Evolutionary conservation across 257 asterid genomes (phyloP).

Genomic region (Nicotiana paniculata): DNA sequence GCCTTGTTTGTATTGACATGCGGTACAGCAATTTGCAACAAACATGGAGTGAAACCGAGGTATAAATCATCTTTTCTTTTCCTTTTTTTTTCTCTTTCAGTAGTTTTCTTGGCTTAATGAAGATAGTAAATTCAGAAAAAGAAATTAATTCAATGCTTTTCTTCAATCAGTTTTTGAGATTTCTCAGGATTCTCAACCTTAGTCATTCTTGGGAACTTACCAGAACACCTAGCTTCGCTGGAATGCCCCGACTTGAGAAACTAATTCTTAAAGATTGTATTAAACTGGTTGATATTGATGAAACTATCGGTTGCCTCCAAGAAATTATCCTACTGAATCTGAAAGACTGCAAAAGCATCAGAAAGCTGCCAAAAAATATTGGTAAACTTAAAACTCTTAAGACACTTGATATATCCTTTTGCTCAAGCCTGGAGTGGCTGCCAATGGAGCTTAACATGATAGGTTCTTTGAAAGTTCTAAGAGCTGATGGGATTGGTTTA

Average conservation of each 20-base stretch:
- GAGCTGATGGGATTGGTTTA: constrained; percentile 8
- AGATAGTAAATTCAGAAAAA: background rate
- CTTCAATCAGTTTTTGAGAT: background rate
- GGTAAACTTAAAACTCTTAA: constrained; percentile 7
- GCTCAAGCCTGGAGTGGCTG: constrained; percentile 8
- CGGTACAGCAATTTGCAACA: constrained; percentile 16
- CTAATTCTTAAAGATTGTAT: constrained; percentile 13
- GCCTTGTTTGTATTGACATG: constrained; percentile 13
- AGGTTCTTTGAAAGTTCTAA: constrained; percentile 11
- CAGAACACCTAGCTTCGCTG: constrained; percentile 10
- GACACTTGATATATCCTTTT: constrained; percentile 13
- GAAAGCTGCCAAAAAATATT: constrained; percentile 9
- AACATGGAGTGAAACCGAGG: constrained; percentile 18
- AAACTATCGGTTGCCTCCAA: background rate
- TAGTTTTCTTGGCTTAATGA: background rate
- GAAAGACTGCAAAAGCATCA: constrained; percentile 10
- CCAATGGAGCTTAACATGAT: constrained; percentile 4
- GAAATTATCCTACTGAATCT: constrained; percentile 5
- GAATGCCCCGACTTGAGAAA: constrained; percentile 1
- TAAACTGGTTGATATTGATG: constrained; percentile 7
- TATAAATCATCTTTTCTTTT: background rate
- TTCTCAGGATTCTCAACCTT: constrained; percentile 16
- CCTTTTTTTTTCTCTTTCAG: background rate
- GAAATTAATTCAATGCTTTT: background rate
- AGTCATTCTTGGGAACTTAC: constrained; percentile 13